Percentiles rank a stretch among this genome's conserved stretches.
Evolutionary conservation across 768 basidiomycete genomes (phyloP).

Genomic region (Boletales sp.): DNA sequence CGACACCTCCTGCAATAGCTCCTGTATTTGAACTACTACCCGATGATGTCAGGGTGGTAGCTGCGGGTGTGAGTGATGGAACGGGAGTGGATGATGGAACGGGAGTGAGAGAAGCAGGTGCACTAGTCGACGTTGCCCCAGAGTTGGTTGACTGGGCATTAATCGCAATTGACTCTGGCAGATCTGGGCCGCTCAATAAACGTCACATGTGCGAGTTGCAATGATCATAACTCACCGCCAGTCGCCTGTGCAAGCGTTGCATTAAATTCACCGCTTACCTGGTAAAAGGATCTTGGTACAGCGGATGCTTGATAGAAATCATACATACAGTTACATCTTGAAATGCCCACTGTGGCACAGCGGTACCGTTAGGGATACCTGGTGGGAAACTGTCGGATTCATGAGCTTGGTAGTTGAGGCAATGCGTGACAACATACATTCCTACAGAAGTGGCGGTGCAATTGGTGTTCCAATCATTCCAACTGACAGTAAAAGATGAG

Average conservation of each 20-base stretch:
- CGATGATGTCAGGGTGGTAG: neutral
- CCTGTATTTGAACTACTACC: constrained; percentile 36
- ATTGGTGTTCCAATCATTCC: constrained; percentile 49
- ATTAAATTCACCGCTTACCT: constrained; percentile 41
- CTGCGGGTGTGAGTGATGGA: constrained; percentile 4
- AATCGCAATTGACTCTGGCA: constrained; percentile 43
- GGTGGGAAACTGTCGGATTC: constrained; percentile 38
- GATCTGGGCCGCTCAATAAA: constrained; percentile 26
- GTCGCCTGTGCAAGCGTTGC: constrained; percentile 32
- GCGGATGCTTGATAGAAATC: neutral
- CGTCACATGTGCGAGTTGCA: neutral
- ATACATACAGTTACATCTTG: constrained; percentile 45
- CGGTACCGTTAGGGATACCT: constrained; percentile 44
- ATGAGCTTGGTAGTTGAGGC: neutral
- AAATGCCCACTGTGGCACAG: constrained; percentile 63
- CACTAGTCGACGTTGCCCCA: constrained; percentile 10
- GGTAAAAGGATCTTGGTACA: constrained; percentile 3
- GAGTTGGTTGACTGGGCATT: constrained; percentile 27
- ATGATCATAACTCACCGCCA: constrained; percentile 19
- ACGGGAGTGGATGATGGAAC: constrained; percentile 8
- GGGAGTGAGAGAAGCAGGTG: constrained; percentile 14
- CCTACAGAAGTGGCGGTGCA: constrained; percentile 37
- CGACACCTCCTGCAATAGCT: constrained; percentile 63
- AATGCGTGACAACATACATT: constrained; percentile 16
- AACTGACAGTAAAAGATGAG: constrained; percentile 33